Percentiles rank a stretch among this genome's conserved stretches.
Conservation (phyloP, 2,329 filamentous ascomycete genomes). For the Neodidymelliopsis sp. region DNA sequence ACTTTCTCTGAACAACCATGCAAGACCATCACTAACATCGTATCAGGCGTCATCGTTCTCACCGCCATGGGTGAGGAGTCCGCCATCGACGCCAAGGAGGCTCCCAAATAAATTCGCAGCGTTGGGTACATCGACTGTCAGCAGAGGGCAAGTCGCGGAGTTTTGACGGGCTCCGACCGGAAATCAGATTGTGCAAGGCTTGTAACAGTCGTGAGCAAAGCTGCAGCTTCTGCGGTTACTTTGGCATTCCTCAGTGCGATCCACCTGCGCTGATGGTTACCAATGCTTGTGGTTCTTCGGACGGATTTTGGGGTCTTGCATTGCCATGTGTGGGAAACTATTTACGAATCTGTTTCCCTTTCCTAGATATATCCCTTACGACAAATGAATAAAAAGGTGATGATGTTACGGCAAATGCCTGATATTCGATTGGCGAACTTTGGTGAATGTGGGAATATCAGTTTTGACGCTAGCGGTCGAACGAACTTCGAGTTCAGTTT, state of each 20-base stretch:
- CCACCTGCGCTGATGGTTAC: conserved; percentile 42
- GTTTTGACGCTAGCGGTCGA: conserved; percentile 33
- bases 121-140: conserved; percentile 37
- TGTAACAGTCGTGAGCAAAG: conserved; percentile 32
- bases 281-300: conserved; percentile 47
- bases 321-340: conserved; percentile 48
- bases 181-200: conserved; percentile 31
- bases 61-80: conserved; percentile 96
- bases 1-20: background rate
- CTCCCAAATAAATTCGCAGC: conserved; percentile 61
- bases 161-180: conserved; percentile 34
- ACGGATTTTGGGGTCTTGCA: conserved; percentile 49
- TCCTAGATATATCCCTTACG: conserved; percentile 46
- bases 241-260: conserved; percentile 42
- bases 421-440: conserved; percentile 30
- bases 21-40: conserved; percentile 26
- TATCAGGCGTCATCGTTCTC: conserved; percentile 84
- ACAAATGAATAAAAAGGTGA: conserved; percentile 48
- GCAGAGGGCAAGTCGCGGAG: conserved; percentile 37
- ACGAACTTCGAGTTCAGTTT: conserved; percentile 19
- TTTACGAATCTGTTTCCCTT: conserved; percentile 43
- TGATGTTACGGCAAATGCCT: conserved; percentile 40
- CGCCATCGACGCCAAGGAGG: conserved; percentile 94
- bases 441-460: conserved; percentile 30
- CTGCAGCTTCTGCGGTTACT: conserved; percentile 37